phyloP scores from a whole-genome alignment of 2,329 filamentous ascomycete species.

The Aspergillus hiratsukae region DNA sequence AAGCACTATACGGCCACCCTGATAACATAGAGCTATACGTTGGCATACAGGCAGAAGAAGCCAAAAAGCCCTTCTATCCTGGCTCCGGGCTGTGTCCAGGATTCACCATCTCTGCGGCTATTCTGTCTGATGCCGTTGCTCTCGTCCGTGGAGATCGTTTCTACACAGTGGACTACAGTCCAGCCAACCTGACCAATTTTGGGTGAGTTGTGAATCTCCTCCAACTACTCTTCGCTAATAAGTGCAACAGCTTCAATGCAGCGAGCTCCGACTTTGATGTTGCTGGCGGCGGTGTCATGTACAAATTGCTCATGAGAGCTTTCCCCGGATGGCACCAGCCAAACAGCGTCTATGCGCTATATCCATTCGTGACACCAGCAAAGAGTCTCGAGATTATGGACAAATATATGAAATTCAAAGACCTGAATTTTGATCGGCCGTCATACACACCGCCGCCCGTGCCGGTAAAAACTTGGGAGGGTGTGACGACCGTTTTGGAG shows the following conservation, averaged over 20 bases:
- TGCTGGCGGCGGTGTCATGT: conserved; percentile 3
- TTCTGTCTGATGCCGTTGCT: conserved; percentile 4
- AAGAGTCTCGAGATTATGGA: background rate
- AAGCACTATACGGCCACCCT: conserved; percentile 4
- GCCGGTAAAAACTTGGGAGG: conserved; percentile 1
- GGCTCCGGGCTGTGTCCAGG: conserved; percentile 5
- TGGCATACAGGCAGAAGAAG: conserved; percentile 5
- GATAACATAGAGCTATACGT: conserved; percentile 7
- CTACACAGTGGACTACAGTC: conserved; percentile 6
- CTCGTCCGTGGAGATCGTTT: conserved; percentile 6
- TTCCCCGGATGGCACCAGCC: conserved; percentile 4
- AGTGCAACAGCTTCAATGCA: background rate
- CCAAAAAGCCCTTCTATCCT: conserved; percentile 4
- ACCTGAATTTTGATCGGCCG: background rate
- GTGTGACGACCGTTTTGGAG: background rate
- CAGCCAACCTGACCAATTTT: conserved; percentile 4
- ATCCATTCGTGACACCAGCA: conserved; percentile 2
- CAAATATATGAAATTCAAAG: background rate
- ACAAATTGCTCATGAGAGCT: conserved; percentile 4
- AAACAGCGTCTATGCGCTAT: conserved; percentile 6
- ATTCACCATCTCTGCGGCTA: conserved; percentile 5
- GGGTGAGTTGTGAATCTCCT: background rate
- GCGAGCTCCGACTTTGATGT: conserved; percentile 2
- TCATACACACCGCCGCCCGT: background rate
- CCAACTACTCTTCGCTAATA: background rate